These are phyloP conservation scores for Penicillium carneum DNA, from an alignment of 2,329 filamentous ascomycete genomes.

Conservation along the genomic window DNA sequence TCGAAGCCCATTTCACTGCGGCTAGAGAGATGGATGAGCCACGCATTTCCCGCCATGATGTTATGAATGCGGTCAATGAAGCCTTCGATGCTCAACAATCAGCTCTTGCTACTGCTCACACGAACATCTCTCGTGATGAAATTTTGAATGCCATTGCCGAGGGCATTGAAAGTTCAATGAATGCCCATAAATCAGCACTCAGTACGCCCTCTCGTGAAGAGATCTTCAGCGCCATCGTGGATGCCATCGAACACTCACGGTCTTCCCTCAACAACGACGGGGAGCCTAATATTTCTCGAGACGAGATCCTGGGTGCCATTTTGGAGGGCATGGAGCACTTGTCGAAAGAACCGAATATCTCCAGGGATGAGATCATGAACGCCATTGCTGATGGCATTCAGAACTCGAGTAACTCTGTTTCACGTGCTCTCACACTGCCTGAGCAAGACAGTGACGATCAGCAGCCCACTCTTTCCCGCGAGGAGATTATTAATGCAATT, in stretches of 20 bases:
- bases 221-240: conserved; percentile 64
- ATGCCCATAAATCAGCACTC: conserved; percentile 46
- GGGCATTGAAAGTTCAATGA: conserved; percentile 35
- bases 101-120: conserved; percentile 38
- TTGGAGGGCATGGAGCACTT: conserved; percentile 12
- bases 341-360: conserved; percentile 14
- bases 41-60: conserved; percentile 42
- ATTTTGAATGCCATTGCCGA: conserved; percentile 47
- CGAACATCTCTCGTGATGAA: conserved; percentile 58
- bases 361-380: conserved; percentile 14
- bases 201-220: conserved; percentile 58
- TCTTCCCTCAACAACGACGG: background rate
- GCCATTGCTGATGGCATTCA: conserved; percentile 22
- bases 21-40: conserved; percentile 63
- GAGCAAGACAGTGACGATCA: conserved; percentile 1
- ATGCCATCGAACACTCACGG: conserved; percentile 56
- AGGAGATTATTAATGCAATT: conserved; percentile 19
- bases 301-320: conserved; percentile 13
- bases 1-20: conserved; percentile 56
- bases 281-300: conserved; percentile 7
- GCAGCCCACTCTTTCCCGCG: conserved; percentile 4
- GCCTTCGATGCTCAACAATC: conserved; percentile 43
- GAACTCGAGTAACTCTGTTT: conserved; percentile 1
- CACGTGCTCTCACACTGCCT: conserved; percentile 10
- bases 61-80: conserved; percentile 43